Conservation (phyloP, 768 basidiomycete genomes). For the Fistulinella prunicolor region DNA sequence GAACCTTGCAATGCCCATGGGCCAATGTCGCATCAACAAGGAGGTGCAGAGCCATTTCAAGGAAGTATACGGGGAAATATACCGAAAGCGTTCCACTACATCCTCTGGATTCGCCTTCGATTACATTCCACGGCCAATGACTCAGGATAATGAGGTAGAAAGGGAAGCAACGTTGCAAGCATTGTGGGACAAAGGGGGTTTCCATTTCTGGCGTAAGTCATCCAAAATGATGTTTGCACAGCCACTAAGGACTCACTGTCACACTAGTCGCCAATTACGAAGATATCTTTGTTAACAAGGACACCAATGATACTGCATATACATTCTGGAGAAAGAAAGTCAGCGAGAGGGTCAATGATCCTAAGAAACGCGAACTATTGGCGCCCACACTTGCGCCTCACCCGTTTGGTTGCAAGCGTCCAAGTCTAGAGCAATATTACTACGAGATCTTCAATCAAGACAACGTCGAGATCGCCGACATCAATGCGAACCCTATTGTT, state of each 20-base stretch:
- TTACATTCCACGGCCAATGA: neutral
- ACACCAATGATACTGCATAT: neutral
- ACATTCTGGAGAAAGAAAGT: neutral
- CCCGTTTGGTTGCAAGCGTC: neutral
- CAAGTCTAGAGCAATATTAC: neutral
- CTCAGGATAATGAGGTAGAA: neutral
- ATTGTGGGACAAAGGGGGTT: neutral
- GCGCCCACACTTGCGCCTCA: neutral
- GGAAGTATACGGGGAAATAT: neutral
- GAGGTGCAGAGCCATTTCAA: neutral
- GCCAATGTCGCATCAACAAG: neutral
- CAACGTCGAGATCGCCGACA: neutral
- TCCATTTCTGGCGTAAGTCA: neutral
- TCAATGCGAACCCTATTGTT: neutral
- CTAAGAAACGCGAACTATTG: neutral
- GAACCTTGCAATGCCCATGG: conserved; percentile 1
- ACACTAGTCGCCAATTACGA: neutral
- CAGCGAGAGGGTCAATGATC: neutral
- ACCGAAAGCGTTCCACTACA: neutral
- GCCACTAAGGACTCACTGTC: neutral
- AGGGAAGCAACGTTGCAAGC: neutral
- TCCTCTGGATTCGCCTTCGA: neutral
- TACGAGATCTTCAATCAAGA: neutral
- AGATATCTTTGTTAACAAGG: neutral
- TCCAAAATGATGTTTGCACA: neutral